These are phyloP conservation scores for Sarocladium strictum DNA, from an alignment of 2,329 filamentous ascomycete species.

Conservation along the genomic window DNA sequence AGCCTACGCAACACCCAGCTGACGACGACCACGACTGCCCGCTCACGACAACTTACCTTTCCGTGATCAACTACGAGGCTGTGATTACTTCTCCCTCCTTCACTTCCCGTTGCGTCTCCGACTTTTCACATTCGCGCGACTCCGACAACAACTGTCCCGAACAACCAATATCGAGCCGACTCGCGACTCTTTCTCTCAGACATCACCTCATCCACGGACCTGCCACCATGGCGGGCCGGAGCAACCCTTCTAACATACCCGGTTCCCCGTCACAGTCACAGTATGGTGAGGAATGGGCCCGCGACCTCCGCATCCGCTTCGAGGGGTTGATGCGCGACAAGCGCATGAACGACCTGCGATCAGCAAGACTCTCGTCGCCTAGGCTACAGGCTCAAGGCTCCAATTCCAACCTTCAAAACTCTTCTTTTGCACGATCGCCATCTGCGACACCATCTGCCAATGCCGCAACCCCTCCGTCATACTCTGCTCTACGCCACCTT, in stretches of 20 bases:
- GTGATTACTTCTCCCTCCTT: background rate
- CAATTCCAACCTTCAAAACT: slow-evolving; percentile 36
- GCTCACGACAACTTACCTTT: slow-evolving; percentile 10
- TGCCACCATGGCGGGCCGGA: slow-evolving; percentile 32
- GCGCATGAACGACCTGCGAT: slow-evolving; percentile 71
- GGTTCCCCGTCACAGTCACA: slow-evolving; percentile 22
- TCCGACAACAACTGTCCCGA: background rate
- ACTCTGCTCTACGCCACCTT: slow-evolving; percentile 43
- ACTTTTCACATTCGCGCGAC: background rate
- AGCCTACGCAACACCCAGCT: slow-evolving; percentile 16
- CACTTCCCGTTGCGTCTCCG: background rate
- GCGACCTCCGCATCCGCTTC: slow-evolving; percentile 75
- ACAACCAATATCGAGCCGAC: background rate
- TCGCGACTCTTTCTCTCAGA: slow-evolving; percentile 3
- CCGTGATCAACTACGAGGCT: background rate
- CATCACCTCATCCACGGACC: slow-evolving; percentile 3
- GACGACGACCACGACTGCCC: slow-evolving; percentile 12
- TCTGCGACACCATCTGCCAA: slow-evolving; percentile 35
- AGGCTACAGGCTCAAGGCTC: slow-evolving; percentile 40
- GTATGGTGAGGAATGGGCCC: slow-evolving; percentile 69
- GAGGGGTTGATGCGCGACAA: slow-evolving; percentile 81
- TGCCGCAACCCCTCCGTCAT: slow-evolving; percentile 35
- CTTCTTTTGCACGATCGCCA: slow-evolving; percentile 31
- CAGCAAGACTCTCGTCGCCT: slow-evolving; percentile 55
- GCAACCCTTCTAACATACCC: slow-evolving; percentile 24